Percentiles rank a stretch among this genome's conserved stretches.
These are phyloP conservation scores for Sclerotiophoma versabilis DNA, from an alignment of 2,329 filamentous ascomycete genomes.

Conservation along the genomic window DNA sequence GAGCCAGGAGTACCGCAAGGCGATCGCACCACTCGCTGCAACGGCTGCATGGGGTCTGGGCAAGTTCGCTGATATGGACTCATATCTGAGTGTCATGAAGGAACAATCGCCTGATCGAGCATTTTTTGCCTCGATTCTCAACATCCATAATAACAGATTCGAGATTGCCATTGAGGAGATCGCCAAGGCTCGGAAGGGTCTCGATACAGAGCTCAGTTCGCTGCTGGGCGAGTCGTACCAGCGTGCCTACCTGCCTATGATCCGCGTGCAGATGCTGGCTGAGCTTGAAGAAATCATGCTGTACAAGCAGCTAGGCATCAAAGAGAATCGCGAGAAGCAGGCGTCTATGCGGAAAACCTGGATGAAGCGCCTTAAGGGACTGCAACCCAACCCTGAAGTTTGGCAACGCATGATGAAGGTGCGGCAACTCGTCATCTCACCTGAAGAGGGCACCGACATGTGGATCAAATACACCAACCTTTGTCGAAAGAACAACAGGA, in stretches of 20 bases:
- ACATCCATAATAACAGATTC: conserved; percentile 95
- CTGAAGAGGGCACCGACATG: conserved; percentile 96
- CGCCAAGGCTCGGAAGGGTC: conserved; percentile 86
- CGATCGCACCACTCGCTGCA: conserved; percentile 91
- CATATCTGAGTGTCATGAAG: conserved; percentile 95
- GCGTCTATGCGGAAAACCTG: conserved; percentile 91
- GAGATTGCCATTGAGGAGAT: conserved; percentile 89
- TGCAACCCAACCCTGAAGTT: conserved; percentile 95
- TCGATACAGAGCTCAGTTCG: conserved; percentile 95
- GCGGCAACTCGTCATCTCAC: conserved; percentile 87
- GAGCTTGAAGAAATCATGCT: conserved; percentile 97
- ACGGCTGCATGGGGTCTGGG: conserved; percentile 95
- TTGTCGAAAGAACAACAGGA: conserved; percentile 93
- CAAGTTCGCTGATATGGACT: conserved; percentile 99
- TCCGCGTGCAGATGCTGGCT: conserved; percentile 97
- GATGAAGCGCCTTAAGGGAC: conserved; percentile 93
- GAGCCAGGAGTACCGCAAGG: conserved; percentile 82
- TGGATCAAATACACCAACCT: conserved; percentile 99
- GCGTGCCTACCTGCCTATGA: conserved; percentile 95
- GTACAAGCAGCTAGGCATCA: conserved; percentile 81
- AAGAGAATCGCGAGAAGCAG: conserved; percentile 80
- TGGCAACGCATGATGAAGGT: conserved; percentile 99
- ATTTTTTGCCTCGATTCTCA: conserved; percentile 96
- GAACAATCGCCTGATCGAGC: conserved; percentile 90
- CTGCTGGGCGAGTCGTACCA: conserved; percentile 99